These are phyloP conservation scores for Clavaria fumosa DNA, from an alignment of 768 basidiomycete genomes.

Conservation along the genomic window DNA sequence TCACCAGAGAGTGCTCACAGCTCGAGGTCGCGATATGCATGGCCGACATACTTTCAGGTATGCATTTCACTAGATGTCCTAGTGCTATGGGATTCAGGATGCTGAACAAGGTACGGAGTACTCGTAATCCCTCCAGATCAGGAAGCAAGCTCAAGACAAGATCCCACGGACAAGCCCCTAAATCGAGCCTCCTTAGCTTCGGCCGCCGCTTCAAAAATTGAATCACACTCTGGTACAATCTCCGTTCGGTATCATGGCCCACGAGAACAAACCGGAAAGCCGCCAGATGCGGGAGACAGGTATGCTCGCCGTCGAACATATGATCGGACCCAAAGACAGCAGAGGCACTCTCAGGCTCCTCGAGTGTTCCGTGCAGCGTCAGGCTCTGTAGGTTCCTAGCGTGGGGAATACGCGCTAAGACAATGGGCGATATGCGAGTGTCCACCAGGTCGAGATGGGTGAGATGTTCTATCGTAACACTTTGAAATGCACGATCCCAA, in stretches of 20 bases:
- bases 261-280: constrained; percentile 49
- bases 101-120: constrained; percentile 41
- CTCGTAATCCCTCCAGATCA: constrained; percentile 34
- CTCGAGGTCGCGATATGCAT: constrained; percentile 36
- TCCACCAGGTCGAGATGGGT: constrained; percentile 59
- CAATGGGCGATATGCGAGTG: constrained; percentile 48
- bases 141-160: constrained; percentile 36
- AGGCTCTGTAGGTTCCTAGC: constrained; percentile 45
- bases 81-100: constrained; percentile 28
- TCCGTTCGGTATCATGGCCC: constrained; percentile 41
- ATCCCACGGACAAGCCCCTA: constrained; percentile 55
- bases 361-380: constrained; percentile 52
- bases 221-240: constrained; percentile 37
- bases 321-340: constrained; percentile 51
- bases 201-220: constrained; percentile 36
- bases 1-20: constrained; percentile 35
- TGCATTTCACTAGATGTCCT: constrained; percentile 22
- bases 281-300: constrained; percentile 46
- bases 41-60: constrained; percentile 35
- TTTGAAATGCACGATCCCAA: constrained; percentile 53
- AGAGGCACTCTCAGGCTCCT: constrained; percentile 38
- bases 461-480: constrained; percentile 45
- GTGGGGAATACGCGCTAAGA: constrained; percentile 46
- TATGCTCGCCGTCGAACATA: constrained; percentile 39
- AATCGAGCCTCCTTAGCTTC: constrained; percentile 38